Conservation (phyloP, 2,329 filamentous ascomycete genomes). For the Alternaria alternata region DNA sequence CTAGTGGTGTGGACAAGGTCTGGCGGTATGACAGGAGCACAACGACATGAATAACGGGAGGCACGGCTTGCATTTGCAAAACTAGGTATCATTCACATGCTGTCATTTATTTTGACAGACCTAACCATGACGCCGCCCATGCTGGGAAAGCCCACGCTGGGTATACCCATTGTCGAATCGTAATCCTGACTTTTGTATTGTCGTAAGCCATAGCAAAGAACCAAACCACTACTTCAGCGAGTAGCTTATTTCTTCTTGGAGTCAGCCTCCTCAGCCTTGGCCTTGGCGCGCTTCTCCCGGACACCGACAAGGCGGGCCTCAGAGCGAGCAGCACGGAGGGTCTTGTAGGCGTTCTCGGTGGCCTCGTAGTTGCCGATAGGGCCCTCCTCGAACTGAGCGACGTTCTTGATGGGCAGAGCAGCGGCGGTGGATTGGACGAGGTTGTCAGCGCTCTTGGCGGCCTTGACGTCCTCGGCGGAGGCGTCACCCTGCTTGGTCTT, state of each 20-base stretch:
- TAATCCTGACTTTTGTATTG: conserved; percentile 43
- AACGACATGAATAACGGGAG: conserved; percentile 18
- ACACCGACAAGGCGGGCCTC: conserved; percentile 82
- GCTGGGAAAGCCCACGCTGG: conserved; percentile 44
- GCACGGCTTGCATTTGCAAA: conserved; percentile 47
- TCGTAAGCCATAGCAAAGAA: conserved; percentile 41
- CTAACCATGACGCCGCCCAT: conserved; percentile 51
- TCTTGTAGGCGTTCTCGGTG: conserved; percentile 87
- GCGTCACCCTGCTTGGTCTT: conserved; percentile 92
- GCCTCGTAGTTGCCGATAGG: conserved; percentile 73
- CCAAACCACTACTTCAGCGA: conserved; percentile 25
- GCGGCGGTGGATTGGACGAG: conserved; percentile 62
- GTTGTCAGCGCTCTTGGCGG: conserved; percentile 66
- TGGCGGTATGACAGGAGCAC: background rate
- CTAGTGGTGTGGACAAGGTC: too few species aligned
- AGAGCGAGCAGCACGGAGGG: conserved; percentile 83
- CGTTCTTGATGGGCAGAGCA: conserved; percentile 76
- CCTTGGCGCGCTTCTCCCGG: conserved; percentile 92
- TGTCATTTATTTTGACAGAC: conserved; percentile 41
- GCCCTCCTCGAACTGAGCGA: conserved; percentile 78
- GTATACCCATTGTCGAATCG: conserved; percentile 41
- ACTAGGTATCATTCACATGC: conserved; percentile 50
- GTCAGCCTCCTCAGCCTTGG: conserved; percentile 82
- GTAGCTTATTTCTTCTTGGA: conserved; percentile 78
- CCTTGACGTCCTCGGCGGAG: conserved; percentile 81